phyloP scores from a whole-genome alignment of 1,139 yeast genomes.

The Entelexis paramagnoliae region DNA sequence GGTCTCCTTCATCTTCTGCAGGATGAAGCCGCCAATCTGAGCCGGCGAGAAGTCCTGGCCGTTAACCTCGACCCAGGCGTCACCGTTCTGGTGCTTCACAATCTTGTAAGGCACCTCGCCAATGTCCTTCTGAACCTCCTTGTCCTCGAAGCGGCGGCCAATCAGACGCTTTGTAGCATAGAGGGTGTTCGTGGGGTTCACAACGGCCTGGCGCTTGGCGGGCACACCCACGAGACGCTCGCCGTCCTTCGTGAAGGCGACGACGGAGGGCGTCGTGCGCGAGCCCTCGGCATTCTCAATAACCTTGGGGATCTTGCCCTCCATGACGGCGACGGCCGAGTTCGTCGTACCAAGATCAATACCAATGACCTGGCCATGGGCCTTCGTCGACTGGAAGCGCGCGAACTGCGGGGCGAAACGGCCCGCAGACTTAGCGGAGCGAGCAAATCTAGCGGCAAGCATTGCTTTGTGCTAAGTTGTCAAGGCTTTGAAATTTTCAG shows the following conservation, averaged over 20 bases:
- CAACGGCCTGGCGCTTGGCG: slow-evolving; percentile 98
- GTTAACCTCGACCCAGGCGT: slow-evolving; percentile 96
- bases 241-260: slow-evolving; percentile 93
- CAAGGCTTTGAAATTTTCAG: slow-evolving; percentile 1
- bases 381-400: slow-evolving; percentile 35
- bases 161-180: slow-evolving; percentile 97
- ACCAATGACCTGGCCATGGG: slow-evolving; percentile 72
- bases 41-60: slow-evolving; percentile 90
- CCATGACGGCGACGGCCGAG: slow-evolving; percentile 98
- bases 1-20: slow-evolving; percentile 94
- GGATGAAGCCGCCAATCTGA: slow-evolving; percentile 93
- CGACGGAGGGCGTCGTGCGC: slow-evolving; percentile 97
- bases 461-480: slow-evolving; percentile 18
- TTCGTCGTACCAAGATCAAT: slow-evolving; percentile 98
- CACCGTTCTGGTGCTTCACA: slow-evolving; percentile 92
- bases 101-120: slow-evolving; percentile 96
- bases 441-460: slow-evolving; percentile 33
- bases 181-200: slow-evolving; percentile 94
- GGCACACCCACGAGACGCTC: slow-evolving; percentile 97
- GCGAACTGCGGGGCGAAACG: slow-evolving; percentile 23
- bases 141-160: slow-evolving; percentile 95
- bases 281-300: slow-evolving; percentile 98
- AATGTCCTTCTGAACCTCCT: slow-evolving; percentile 93
- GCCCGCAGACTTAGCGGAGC: slow-evolving; percentile 26
- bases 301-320: slow-evolving; percentile 92